Evolutionary conservation across 1,284 basidiomycete species (phyloP).

Genomic region (Porodaedalea pini): DNA sequence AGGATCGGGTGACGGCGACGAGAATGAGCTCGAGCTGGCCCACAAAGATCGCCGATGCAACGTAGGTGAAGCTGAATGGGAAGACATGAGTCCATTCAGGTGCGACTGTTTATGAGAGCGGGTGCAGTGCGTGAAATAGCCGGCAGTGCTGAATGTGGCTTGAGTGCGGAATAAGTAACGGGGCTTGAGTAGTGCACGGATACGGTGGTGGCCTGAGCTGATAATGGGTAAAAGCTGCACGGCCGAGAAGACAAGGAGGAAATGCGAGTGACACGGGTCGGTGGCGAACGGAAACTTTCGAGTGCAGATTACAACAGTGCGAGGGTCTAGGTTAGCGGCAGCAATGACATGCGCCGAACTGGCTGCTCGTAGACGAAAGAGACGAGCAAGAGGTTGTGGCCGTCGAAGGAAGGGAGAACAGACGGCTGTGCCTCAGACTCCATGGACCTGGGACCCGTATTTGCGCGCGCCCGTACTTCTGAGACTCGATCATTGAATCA

Average conservation of each 20-base stretch:
- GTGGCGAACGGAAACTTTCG: neutral
- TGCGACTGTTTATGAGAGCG: neutral
- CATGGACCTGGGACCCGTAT: too few species aligned
- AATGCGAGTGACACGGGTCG: neutral
- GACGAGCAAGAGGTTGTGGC: neutral
- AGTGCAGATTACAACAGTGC: neutral
- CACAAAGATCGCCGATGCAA: conserved; percentile 12
- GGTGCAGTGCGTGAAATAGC: neutral
- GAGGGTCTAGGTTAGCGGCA: neutral
- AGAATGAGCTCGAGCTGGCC: conserved; percentile 5
- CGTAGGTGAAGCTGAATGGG: neutral
- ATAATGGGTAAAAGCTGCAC: neutral
- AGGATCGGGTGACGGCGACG: conserved; percentile 1
- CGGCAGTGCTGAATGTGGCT: neutral
- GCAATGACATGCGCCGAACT: neutral
- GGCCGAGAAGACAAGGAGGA: neutral
- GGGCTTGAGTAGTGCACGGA: neutral
- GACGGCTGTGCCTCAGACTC: neutral
- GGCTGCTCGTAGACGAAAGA: neutral
- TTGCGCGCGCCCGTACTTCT: too few species aligned
- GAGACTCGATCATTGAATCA: too few species aligned
- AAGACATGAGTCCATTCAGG: conserved; percentile 13
- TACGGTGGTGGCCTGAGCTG: neutral
- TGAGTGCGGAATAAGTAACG: neutral
- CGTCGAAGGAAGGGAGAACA: neutral